Evolutionary conservation across 1,284 basidiomycete species (phyloP).

Genomic region (Pseudozyma sp.): DNA sequence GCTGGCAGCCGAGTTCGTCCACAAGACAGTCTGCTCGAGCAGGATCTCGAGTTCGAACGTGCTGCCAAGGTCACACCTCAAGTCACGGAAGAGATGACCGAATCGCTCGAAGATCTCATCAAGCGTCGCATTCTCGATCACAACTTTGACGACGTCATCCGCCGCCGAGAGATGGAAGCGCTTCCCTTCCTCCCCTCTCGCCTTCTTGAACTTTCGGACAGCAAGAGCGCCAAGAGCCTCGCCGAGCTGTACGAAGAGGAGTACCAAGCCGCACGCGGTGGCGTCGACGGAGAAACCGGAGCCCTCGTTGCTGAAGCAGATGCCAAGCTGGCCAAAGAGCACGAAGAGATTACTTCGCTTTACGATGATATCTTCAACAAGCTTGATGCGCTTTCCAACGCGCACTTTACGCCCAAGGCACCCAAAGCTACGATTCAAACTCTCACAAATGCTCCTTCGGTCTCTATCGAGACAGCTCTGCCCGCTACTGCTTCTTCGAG

Average conservation of each 20-base stretch:
- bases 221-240: slow-evolving; percentile 77
- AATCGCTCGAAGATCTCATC: slow-evolving; percentile 88
- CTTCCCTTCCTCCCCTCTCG: slow-evolving; percentile 83
- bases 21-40: slow-evolving; percentile 89
- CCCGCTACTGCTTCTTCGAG: slow-evolving; percentile 82
- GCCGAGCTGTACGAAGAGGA: slow-evolving; percentile 97
- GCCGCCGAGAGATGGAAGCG: slow-evolving; percentile 81
- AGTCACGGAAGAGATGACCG: slow-evolving; percentile 88
- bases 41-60: slow-evolving; percentile 94
- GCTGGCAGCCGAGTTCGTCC: slow-evolving; percentile 84
- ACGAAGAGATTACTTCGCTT: slow-evolving; percentile 82
- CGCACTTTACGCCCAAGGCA: slow-evolving; percentile 94
- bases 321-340: slow-evolving; percentile 87
- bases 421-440: slow-evolving; percentile 91
- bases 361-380: slow-evolving; percentile 91
- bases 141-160: slow-evolving; percentile 90
- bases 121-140: slow-evolving; percentile 87
- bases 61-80: slow-evolving; percentile 87
- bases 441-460: slow-evolving; percentile 83
- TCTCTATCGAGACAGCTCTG: slow-evolving; percentile 89
- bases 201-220: slow-evolving; percentile 88
- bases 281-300: slow-evolving; percentile 65
- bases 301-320: slow-evolving; percentile 80
- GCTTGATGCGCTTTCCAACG: slow-evolving; percentile 91
- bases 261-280: slow-evolving; percentile 77